phyloP scores from a whole-genome alignment of 148 eudicot species.

The Rhododendron vialii region DNA sequence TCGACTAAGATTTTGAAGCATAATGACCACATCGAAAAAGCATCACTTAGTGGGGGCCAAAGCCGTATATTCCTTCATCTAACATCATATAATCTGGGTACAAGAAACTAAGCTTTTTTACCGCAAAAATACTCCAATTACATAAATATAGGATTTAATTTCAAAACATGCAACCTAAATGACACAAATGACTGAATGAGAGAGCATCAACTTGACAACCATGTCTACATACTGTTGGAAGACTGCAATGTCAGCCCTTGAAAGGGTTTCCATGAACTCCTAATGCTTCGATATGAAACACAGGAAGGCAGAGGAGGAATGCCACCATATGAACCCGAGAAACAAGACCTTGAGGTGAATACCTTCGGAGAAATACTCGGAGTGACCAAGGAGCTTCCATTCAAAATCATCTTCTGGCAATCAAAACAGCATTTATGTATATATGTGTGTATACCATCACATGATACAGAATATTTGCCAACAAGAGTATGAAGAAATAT shows the following conservation, averaged over 20 bases:
- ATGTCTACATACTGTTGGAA: not conserved
- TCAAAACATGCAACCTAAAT: not conserved
- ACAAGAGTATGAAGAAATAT: no score
- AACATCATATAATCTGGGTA: not conserved
- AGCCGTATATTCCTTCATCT: not conserved
- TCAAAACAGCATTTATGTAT: not conserved
- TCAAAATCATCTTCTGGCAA: not conserved
- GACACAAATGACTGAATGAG: not conserved
- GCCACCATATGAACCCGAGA: not conserved
- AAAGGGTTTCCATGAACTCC: not conserved
- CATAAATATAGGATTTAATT: not conserved
- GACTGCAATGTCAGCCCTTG: not conserved
- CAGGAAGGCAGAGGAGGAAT: not conserved
- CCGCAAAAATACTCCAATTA: not conserved
- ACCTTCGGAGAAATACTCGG: not conserved
- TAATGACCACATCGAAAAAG: not conserved
- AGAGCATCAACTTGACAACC: not conserved
- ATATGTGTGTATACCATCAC: not conserved
- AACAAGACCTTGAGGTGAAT: not conserved
- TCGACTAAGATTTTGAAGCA: not conserved
- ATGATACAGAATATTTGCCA: not conserved
- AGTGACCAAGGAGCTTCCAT: not conserved
- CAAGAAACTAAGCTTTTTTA: no score
- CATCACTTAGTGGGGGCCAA: not conserved
- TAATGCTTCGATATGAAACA: not conserved